A percentile compares a stretch with the other conserved stretches of the same genome.
Conservation (phyloP, 495 filamentous ascomycete species). For the Lasiosphaeria hispida region DNA sequence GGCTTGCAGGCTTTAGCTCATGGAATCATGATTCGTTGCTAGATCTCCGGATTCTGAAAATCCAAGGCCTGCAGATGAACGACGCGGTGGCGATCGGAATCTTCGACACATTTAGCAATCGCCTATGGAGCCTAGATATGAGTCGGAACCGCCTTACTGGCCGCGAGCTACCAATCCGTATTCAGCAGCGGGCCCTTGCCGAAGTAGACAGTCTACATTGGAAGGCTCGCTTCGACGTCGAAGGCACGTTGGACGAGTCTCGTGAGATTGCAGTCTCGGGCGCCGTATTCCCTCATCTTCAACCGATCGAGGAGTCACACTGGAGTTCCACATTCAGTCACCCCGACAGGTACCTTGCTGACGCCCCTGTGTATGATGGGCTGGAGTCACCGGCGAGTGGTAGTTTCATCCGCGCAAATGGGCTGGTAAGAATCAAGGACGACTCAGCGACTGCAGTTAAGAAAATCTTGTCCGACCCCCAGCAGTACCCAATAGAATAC, state of each 20-base stretch:
- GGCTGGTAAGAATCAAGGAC: constrained; percentile 22
- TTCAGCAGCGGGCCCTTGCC: constrained; percentile 24
- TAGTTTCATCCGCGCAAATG: constrained; percentile 27
- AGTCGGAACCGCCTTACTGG: constrained; percentile 43
- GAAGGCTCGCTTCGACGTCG: constrained; percentile 29
- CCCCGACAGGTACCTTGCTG: constrained; percentile 37
- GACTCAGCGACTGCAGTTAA: constrained; percentile 36
- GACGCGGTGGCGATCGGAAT: constrained; percentile 29
- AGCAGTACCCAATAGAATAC: neutral
- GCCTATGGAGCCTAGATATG: constrained; percentile 48
- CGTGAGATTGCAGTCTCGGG: too few relatives aligned
- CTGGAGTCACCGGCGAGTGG: neutral
- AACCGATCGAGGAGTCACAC: constrained; percentile 29
- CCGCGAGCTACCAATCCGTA: constrained; percentile 25
- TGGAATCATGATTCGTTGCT: constrained; percentile 30
- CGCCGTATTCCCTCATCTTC: too few relatives aligned
- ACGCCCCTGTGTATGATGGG: constrained; percentile 36
- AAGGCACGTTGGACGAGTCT: constrained; percentile 30
- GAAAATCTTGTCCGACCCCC: constrained; percentile 22
- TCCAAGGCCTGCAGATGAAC: constrained; percentile 36
- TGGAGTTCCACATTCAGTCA: constrained; percentile 34
- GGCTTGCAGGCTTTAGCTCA: constrained; percentile 27
- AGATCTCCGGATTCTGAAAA: constrained; percentile 42
- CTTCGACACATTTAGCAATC: constrained; percentile 28
- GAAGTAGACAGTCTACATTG: neutral